Conservation (phyloP, 2,329 filamentous ascomycete species). For the Exophiala alcalophila region DNA sequence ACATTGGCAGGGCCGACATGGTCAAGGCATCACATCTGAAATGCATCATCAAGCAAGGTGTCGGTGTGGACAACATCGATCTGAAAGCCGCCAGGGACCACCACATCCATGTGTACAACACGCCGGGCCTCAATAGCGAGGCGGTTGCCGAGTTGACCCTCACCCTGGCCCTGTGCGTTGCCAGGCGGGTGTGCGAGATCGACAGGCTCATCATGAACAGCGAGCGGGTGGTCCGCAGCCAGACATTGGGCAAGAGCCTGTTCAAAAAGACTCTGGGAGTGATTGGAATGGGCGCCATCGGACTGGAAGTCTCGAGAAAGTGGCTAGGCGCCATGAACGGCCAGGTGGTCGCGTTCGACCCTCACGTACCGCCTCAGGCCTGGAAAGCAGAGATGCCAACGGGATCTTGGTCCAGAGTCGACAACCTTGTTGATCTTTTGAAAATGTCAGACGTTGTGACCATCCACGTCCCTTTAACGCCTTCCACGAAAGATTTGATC, state of each 20-base stretch:
- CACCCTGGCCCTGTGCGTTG: constrained; percentile 34
- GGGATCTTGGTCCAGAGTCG: constrained; percentile 32
- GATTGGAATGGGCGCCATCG: constrained; percentile 42
- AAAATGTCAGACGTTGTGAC: constrained; percentile 37
- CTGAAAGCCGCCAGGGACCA: constrained; percentile 28
- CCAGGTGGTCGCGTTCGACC: constrained; percentile 39
- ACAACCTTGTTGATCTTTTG: constrained; percentile 36
- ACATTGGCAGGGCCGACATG: constrained; percentile 29
- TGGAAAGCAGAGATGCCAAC: constrained; percentile 34
- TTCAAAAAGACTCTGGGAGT: constrained; percentile 38
- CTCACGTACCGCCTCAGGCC: constrained; percentile 34
- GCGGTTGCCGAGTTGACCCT: constrained; percentile 39
- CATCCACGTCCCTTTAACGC: constrained; percentile 40
- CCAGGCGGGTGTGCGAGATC: constrained; percentile 34
- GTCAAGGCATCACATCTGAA: constrained; percentile 29
- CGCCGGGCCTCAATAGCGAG: constrained; percentile 33
- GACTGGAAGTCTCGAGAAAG: constrained; percentile 36
- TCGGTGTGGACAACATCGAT: constrained; percentile 36
- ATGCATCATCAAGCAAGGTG: constrained; percentile 34
- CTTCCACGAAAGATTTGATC: constrained; percentile 37
- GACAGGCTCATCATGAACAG: constrained; percentile 30
- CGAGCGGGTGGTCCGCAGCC: constrained; percentile 31
- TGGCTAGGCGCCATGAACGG: constrained; percentile 36
- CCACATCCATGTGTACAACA: constrained; percentile 31
- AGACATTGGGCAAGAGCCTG: constrained; percentile 33